Conservation (phyloP, 176 grass and related monocot species). For the Miscanthus lutarioriparius region DNA sequence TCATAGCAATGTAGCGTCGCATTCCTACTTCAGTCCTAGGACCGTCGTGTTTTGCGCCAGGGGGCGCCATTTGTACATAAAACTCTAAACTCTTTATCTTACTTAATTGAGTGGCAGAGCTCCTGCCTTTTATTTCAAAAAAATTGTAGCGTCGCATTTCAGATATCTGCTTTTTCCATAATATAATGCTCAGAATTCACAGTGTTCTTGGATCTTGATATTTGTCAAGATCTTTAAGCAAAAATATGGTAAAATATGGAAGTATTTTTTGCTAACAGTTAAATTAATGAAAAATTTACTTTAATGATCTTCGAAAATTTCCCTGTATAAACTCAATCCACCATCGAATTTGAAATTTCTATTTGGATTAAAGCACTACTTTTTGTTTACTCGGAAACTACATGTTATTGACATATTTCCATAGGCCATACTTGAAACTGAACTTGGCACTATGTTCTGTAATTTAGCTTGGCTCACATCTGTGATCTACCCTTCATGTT, state of each 20-base stretch:
- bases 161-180: slow-evolving; percentile 15
- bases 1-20: too few relatives aligned
- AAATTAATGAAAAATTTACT: not conserved
- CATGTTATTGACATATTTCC: not conserved
- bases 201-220: slow-evolving; percentile 11
- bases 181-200: not conserved
- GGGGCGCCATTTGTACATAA: too few relatives aligned
- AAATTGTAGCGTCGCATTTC: not conserved
- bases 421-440: not conserved
- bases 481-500: slow-evolving; percentile 14
- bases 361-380: not conserved
- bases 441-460: not conserved
- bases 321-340: not conserved
- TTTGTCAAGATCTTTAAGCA: not conserved
- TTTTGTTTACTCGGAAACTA: not conserved
- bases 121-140: too few relatives aligned
- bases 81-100: too few relatives aligned
- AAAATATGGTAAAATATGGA: not conserved
- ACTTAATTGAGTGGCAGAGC: too few relatives aligned
- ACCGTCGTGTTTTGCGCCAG: too few relatives aligned
- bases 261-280: not conserved
- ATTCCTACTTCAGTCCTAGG: too few relatives aligned
- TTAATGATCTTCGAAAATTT: not conserved
- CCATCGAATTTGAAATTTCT: not conserved
- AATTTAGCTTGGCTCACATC: slow-evolving; percentile 9